Evolutionary conservation across 2,329 filamentous ascomycete species (phyloP).

Genomic region (Beauveria sp.): DNA sequence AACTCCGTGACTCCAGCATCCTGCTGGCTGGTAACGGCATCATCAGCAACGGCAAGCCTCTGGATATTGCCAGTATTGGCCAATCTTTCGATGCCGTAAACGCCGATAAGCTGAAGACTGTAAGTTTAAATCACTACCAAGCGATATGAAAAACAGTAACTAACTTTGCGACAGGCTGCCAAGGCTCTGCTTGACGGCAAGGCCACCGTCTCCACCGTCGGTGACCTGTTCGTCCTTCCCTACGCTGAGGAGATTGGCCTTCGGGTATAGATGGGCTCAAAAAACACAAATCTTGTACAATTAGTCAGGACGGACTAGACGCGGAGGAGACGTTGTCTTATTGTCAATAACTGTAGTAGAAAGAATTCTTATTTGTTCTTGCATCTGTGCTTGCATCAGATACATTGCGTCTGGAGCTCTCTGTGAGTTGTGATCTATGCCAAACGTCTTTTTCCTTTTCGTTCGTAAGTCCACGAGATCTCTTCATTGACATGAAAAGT

Average conservation of each 20-base stretch:
- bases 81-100: slow-evolving; percentile 76
- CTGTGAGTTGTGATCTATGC: not conserved
- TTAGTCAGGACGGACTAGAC: slow-evolving; percentile 34
- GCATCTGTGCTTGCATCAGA: not conserved
- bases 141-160: slow-evolving; percentile 2
- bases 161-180: slow-evolving; percentile 56
- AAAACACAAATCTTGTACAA: slow-evolving; percentile 33
- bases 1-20: slow-evolving; percentile 69
- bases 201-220: slow-evolving; percentile 81
- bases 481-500: not conserved
- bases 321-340: slow-evolving; percentile 27
- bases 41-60: slow-evolving; percentile 71
- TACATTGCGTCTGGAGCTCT: not conserved
- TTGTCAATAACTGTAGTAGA: slow-evolving; percentile 41
- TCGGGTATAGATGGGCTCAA: slow-evolving; percentile 63
- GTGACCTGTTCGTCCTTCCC: slow-evolving; percentile 84
- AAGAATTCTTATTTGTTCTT: slow-evolving; percentile 21
- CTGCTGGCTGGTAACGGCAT: slow-evolving; percentile 79
- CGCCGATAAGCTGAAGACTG: slow-evolving; percentile 75
- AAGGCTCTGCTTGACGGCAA: slow-evolving; percentile 82
- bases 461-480: not conserved
- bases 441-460: too few relatives aligned
- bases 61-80: slow-evolving; percentile 73
- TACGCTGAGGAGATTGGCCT: slow-evolving; percentile 92
- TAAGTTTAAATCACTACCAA: slow-evolving; percentile 40